These are phyloP conservation scores for Penicillium macrosclerotiorum DNA, from an alignment of 495 filamentous ascomycete species.

Conservation along the genomic window DNA sequence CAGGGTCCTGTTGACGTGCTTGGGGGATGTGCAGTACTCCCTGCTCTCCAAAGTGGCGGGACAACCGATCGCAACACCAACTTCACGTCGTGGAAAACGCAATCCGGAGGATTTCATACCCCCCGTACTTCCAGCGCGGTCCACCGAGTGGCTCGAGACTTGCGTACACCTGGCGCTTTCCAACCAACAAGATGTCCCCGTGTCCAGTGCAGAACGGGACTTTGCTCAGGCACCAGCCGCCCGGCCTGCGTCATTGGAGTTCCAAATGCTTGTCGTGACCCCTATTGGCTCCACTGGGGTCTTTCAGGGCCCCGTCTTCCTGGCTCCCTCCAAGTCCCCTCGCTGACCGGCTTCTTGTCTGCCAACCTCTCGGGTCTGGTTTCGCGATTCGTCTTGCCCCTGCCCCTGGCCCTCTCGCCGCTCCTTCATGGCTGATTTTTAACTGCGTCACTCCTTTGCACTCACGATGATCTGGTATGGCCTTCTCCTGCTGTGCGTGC, in stretches of 20 bases:
- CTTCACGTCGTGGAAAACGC: no score
- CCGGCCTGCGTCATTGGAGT: constrained; percentile 4
- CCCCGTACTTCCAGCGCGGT: no score
- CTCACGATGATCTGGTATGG: constrained; percentile 16
- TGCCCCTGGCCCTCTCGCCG: not conserved
- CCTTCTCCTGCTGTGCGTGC: constrained; percentile 12
- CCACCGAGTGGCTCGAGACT: no score
- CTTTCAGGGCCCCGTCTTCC: not conserved
- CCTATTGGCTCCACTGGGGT: constrained; percentile 6
- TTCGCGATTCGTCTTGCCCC: not conserved
- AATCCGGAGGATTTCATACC: no score
- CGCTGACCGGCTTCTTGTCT: not conserved
- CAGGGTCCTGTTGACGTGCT: not conserved
- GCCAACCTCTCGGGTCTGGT: not conserved
- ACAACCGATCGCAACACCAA: no score
- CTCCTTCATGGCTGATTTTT: constrained; percentile 15
- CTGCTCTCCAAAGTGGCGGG: no score
- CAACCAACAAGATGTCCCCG: not conserved
- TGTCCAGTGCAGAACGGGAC: no score
- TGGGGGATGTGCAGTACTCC: no score
- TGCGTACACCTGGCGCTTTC: no score
- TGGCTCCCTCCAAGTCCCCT: not conserved
- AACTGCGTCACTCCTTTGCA: constrained; percentile 15
- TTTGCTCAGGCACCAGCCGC: not conserved
- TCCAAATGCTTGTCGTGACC: constrained; percentile 5